These are phyloP conservation scores for Alternaria incomplexa DNA, from an alignment of 2,329 filamentous ascomycete species.

Conservation along the genomic window DNA sequence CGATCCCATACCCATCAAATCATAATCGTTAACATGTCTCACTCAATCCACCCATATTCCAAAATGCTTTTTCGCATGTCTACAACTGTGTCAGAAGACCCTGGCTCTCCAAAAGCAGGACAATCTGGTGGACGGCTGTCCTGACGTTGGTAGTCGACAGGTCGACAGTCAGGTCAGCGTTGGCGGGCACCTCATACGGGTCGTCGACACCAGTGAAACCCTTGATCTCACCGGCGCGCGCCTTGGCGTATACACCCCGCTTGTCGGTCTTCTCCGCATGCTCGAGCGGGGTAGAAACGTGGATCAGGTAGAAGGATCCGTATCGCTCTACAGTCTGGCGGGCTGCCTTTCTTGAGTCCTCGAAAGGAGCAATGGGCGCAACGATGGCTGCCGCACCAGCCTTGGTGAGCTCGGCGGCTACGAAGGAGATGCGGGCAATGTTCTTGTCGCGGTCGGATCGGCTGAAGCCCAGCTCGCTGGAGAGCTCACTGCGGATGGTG, in stretches of 20 bases:
- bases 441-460: constrained; percentile 91
- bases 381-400: constrained; percentile 94
- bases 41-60: neutral
- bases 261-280: constrained; percentile 95
- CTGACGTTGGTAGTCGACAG: constrained; percentile 84
- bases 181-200: constrained; percentile 85
- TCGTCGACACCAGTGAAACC: constrained; percentile 98
- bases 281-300: constrained; percentile 92
- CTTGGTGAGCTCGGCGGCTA: constrained; percentile 91
- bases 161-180: constrained; percentile 85
- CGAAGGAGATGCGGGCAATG: constrained; percentile 94
- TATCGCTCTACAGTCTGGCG: constrained; percentile 85
- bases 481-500: constrained; percentile 91
- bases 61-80: neutral
- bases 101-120: constrained; percentile 86
- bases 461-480: constrained; percentile 93
- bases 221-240: constrained; percentile 89
- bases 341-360: constrained; percentile 75
- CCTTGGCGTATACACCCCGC: constrained; percentile 84
- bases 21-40: neutral
- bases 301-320: constrained; percentile 92
- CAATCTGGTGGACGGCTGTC: constrained; percentile 95
- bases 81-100: constrained; percentile 75
- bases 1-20: neutral
- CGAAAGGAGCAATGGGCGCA: constrained; percentile 93